A percentile compares a stretch with the other conserved stretches of the same genome.
These are phyloP conservation scores for Ambrosia artemisiifolia DNA, from an alignment of 129 eudicot genomes.

Conservation along the genomic window DNA sequence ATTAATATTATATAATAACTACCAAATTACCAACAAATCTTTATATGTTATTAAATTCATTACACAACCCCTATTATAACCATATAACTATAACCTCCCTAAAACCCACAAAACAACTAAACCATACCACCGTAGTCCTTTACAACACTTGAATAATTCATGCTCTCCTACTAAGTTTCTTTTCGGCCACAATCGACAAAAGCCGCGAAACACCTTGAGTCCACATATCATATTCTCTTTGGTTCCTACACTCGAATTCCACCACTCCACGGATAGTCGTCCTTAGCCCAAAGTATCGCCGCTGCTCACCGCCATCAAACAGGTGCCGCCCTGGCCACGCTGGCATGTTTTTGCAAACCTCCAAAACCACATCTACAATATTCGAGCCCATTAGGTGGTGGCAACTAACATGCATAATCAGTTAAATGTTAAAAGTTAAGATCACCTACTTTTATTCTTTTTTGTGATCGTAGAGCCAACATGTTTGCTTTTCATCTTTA, in stretches of 20 bases:
- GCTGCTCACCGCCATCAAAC: constrained; percentile 78
- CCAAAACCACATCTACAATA: constrained; percentile 72
- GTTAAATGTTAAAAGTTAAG: not conserved
- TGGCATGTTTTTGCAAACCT: constrained; percentile 71
- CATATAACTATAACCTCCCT: constrained; percentile 13
- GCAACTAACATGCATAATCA: not conserved
- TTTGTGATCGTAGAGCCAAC: constrained; percentile 85
- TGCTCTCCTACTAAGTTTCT: constrained; percentile 28
- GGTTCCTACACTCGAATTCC: constrained; percentile 86
- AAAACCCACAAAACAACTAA: constrained; percentile 4
- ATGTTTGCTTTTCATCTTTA: constrained; percentile 98
- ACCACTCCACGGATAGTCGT: constrained; percentile 71
- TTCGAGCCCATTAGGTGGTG: not conserved
- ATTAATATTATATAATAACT: not conserved
- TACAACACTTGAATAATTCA: constrained; percentile 1
- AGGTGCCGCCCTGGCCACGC: constrained; percentile 96
- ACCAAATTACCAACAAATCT: constrained; percentile 13
- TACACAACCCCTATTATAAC: constrained; percentile 16
- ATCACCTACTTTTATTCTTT: constrained; percentile 79
- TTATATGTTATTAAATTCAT: constrained; percentile 6
- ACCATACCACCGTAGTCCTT: constrained; percentile 15
- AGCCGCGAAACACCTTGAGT: constrained; percentile 89
- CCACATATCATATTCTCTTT: constrained; percentile 88
- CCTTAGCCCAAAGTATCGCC: constrained; percentile 87
- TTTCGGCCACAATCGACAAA: constrained; percentile 63